These are phyloP conservation scores for Juglanconis oblonga DNA, from an alignment of 2,329 filamentous ascomycete genomes.

Conservation along the genomic window DNA sequence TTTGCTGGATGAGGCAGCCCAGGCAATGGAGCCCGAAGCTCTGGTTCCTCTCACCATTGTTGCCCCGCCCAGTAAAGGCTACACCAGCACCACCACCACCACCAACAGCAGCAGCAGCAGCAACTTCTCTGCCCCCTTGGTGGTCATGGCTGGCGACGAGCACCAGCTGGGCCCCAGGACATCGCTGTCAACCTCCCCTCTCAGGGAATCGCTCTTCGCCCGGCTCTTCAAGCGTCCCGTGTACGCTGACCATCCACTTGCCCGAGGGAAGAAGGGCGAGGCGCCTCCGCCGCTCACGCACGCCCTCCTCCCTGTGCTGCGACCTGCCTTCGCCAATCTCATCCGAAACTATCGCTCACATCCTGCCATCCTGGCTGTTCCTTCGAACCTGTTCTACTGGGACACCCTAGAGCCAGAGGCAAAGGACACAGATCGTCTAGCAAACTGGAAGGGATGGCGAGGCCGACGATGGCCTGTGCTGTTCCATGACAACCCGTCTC, in stretches of 20 bases:
- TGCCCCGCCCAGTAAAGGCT: slow-evolving; percentile 14
- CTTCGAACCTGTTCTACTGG: slow-evolving; percentile 23
- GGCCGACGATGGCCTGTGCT: slow-evolving; percentile 20
- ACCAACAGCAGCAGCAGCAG: too few relatives aligned
- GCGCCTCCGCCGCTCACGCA: slow-evolving; percentile 7
- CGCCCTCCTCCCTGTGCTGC: slow-evolving; percentile 21
- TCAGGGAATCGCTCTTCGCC: slow-evolving; percentile 22
- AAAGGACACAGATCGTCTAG: slow-evolving; percentile 4
- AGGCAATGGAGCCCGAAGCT: slow-evolving; percentile 23
- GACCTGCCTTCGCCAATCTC: slow-evolving; percentile 24
- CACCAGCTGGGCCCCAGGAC: slow-evolving; percentile 23
- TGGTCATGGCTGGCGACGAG: slow-evolving; percentile 27
- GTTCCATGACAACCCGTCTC: slow-evolving; percentile 21
- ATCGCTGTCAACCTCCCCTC: slow-evolving; percentile 14
- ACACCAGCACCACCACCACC: too few relatives aligned
- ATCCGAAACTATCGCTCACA: slow-evolving; percentile 25
- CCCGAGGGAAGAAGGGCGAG: slow-evolving; percentile 16
- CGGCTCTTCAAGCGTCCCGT: slow-evolving; percentile 22
- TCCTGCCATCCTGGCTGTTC: slow-evolving; percentile 23
- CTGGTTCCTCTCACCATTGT: slow-evolving; percentile 22
- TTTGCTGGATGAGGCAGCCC: slow-evolving; percentile 25
- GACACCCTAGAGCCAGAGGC: slow-evolving; percentile 22
- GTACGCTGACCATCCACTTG: slow-evolving; percentile 24
- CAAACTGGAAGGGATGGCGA: slow-evolving; percentile 20
- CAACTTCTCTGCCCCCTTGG: slow-evolving; percentile 19